phyloP scores from a whole-genome alignment of 2,329 filamentous ascomycete species.

The Sphaerostilbella broomeana region DNA sequence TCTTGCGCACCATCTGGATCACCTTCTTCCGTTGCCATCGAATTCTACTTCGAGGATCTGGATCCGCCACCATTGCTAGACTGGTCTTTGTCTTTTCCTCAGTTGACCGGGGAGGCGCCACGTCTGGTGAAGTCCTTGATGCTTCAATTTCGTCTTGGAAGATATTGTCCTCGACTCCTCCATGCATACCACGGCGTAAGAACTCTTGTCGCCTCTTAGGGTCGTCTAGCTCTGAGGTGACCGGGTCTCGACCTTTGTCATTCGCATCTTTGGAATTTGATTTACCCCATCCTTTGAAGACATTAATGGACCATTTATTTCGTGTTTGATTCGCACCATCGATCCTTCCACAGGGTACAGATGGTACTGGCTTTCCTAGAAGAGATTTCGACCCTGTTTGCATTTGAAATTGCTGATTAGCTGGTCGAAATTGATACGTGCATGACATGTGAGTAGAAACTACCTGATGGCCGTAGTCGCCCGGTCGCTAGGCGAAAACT shows the following conservation, averaged over 20 bases:
- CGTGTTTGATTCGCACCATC: constrained; percentile 28
- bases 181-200: constrained; percentile 33
- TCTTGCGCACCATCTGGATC: constrained; percentile 63
- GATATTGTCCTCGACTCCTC: constrained; percentile 49
- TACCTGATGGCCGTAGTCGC: constrained; percentile 56
- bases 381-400: constrained; percentile 1
- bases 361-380: no score
- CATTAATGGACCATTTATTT: constrained; percentile 37
- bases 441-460: constrained; percentile 12
- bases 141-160: constrained; percentile 54
- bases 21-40: constrained; percentile 82
- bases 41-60: constrained; percentile 62
- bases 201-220: constrained; percentile 37
- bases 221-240: constrained; percentile 33
- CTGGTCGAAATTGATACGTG: constrained; percentile 1
- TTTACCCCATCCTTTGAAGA: constrained; percentile 33
- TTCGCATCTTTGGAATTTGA: constrained; percentile 24
- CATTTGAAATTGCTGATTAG: constrained; percentile 10
- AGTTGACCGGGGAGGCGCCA: constrained; percentile 23
- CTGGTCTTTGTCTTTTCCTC: constrained; percentile 39
- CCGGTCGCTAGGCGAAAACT: constrained; percentile 57
- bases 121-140: constrained; percentile 13
- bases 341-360: constrained; percentile 1
- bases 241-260: constrained; percentile 20
- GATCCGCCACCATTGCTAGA: constrained; percentile 63